Evolutionary conservation across 1,284 basidiomycete species (phyloP), one percentile per base, ranked within the genome.

Genomic region (Marasmius tenuissimus): DNA sequence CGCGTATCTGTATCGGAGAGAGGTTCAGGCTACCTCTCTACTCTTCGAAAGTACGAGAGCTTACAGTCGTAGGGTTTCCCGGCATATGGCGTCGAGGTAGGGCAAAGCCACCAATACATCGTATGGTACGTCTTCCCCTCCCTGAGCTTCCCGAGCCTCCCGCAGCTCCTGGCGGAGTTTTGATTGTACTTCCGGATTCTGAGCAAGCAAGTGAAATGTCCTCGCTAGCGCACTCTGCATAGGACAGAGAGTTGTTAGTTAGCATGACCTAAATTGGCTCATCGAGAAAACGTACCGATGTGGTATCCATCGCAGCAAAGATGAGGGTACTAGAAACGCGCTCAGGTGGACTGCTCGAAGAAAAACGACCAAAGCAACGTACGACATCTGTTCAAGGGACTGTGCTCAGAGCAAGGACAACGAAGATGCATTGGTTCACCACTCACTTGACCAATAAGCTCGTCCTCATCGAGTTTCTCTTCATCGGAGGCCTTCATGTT

Each of bases 51-150:
- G 27, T 1, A 20, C 20, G 18, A 40, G 7, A 18, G 27, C 49
- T 40, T 47, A 59, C 58, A 53, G 18, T 50, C 76, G 65, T 27
- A 77, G 63, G 1, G 76, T 76, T 61, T 77, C 75, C 14, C 72
- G 67, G 49, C 70, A 69, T 33, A 76, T 65, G 3, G 74, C 74
- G 59, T 78, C 77, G 40, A 78, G 64, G 60, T 72, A 74, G 0
- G 76, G 75, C 0, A 78, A 67, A 3, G 65, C 66, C 8, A 71
- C 65, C 4, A 78, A 58, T 16, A 66, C 65, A 27, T 77, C 72
- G 50, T 73, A 75, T 11, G 58, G 42, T 1, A 73, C 40, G 16
- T 70, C 65, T 11, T 54, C 18, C 11, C 58, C 58, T 2, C 56
- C 63, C 3, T 59, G 56, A 9, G 61, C 50, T 4, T 18, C 20